Evolutionary conservation across 495 filamentous ascomycete species (phyloP).

Genomic region (Penicillium lagena): DNA sequence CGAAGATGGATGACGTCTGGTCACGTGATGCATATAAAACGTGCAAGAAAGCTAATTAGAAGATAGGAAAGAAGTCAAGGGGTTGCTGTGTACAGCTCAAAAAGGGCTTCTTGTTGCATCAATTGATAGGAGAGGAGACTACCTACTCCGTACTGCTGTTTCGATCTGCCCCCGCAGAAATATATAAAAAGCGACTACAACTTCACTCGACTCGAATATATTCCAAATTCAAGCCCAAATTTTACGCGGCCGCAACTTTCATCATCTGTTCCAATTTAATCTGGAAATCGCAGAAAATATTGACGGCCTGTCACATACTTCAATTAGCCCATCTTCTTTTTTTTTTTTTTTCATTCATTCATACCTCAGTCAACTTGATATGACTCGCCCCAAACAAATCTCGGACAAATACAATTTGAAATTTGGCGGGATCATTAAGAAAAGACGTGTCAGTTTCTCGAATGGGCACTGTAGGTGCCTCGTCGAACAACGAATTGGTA

Average conservation of each 20-base stretch:
- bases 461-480: slow-evolving; percentile 5
- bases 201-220: no score
- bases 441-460: slow-evolving; percentile 15
- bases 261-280: slow-evolving; percentile 43
- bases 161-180: no score
- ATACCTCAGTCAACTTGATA: slow-evolving; percentile 45
- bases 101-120: no score
- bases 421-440: slow-evolving; percentile 36
- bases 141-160: no score
- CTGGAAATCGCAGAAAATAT: slow-evolving; percentile 57
- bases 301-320: slow-evolving; percentile 36
- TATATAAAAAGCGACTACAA: no score
- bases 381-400: slow-evolving; percentile 42
- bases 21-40: slow-evolving; percentile 11
- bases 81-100: no score
- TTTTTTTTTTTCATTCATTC: not conserved
- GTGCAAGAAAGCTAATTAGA: no score
- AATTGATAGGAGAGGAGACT: no score
- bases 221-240: no score
- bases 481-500: slow-evolving; percentile 31
- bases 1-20: slow-evolving; percentile 17
- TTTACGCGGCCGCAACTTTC: not conserved
- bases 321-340: not conserved
- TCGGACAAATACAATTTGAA: slow-evolving; percentile 43
- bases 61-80: no score